Percentiles rank a stretch among this genome's conserved stretches.
Conservation (phyloP, 2,329 filamentous ascomycete species). For the Cladorrhinum sp. region DNA sequence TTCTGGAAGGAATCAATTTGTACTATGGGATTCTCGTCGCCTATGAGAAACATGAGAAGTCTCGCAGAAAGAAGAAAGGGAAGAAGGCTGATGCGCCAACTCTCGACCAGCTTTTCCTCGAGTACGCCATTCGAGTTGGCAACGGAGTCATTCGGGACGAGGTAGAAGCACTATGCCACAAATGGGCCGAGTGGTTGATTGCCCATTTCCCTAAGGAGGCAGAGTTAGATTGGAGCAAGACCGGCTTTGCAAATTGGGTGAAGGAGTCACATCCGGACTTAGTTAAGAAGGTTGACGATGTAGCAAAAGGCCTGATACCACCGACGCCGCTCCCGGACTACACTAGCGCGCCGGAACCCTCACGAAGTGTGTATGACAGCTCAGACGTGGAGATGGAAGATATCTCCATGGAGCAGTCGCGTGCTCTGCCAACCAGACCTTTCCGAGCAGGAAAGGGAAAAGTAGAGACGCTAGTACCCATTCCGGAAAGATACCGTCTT, state of each 20-base stretch:
- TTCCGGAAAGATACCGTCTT: constrained; percentile 20
- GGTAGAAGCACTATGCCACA: constrained; percentile 43
- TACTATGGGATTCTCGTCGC: constrained; percentile 62
- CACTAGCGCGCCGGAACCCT: not conserved
- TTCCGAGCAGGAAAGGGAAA: constrained; percentile 12
- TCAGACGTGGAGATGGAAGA: constrained; percentile 31
- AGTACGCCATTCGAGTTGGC: constrained; percentile 51
- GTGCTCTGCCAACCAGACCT: constrained; percentile 13
- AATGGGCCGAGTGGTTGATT: constrained; percentile 52
- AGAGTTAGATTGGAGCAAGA: constrained; percentile 42
- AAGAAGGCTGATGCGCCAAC: constrained; percentile 27
- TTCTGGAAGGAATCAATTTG: constrained; percentile 61
- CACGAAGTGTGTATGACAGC: constrained; percentile 25
- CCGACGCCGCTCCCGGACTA: not conserved
- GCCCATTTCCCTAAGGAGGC: constrained; percentile 47
- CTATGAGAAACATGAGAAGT: constrained; percentile 42
- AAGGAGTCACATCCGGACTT: constrained; percentile 33
- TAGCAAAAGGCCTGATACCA: constrained; percentile 9
- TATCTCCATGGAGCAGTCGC: constrained; percentile 5
- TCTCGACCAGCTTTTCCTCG: constrained; percentile 36
- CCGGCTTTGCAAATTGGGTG: constrained; percentile 51
- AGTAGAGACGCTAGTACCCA: constrained; percentile 20
- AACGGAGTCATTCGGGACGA: constrained; percentile 53
- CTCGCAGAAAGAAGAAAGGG: constrained; percentile 35
- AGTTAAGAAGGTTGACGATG: constrained; percentile 15